Percentiles rank a stretch among this genome's conserved stretches.
phyloP scores from a whole-genome alignment of 306 rosid genomes.

The Dalbergia oliveri region DNA sequence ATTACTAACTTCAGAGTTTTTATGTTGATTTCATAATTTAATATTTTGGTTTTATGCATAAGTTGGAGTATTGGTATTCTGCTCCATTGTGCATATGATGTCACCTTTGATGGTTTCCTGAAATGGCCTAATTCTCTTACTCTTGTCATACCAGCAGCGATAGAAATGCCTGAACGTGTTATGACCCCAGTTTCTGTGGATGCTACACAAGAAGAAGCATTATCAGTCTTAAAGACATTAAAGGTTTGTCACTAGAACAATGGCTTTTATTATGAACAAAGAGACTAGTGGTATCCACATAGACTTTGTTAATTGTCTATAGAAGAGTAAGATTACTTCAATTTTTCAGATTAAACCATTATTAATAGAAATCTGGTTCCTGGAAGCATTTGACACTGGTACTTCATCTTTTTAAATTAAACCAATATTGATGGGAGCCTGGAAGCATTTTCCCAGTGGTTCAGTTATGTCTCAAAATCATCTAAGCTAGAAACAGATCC shows the following conservation, averaged over 20 bases:
- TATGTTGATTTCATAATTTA: slow-evolving; percentile 19
- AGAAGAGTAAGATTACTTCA: not conserved
- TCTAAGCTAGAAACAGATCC: not conserved
- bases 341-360: not conserved
- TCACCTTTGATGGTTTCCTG: not conserved
- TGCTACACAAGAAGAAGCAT: slow-evolving; percentile 85
- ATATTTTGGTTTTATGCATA: slow-evolving; percentile 5
- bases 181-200: slow-evolving; percentile 69
- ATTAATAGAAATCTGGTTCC: not conserved
- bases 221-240: slow-evolving; percentile 71
- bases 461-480: slow-evolving; percentile 16
- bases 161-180: slow-evolving; percentile 64
- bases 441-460: not conserved
- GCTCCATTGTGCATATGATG: not conserved
- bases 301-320: slow-evolving; percentile 1
- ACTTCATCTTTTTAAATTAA: not conserved
- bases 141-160: slow-evolving; percentile 46
- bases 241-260: slow-evolving; percentile 68
- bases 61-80: not conserved
- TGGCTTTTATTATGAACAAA: slow-evolving; percentile 5
- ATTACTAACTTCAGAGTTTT: slow-evolving; percentile 6
- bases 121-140: slow-evolving; percentile 4
- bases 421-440: not conserved
- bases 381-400: slow-evolving; percentile 11
- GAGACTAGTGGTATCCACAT: slow-evolving; percentile 13